These are phyloP conservation scores for Pichia phayaonensis DNA, from an alignment of 805 yeast species.

Conservation along the genomic window DNA sequence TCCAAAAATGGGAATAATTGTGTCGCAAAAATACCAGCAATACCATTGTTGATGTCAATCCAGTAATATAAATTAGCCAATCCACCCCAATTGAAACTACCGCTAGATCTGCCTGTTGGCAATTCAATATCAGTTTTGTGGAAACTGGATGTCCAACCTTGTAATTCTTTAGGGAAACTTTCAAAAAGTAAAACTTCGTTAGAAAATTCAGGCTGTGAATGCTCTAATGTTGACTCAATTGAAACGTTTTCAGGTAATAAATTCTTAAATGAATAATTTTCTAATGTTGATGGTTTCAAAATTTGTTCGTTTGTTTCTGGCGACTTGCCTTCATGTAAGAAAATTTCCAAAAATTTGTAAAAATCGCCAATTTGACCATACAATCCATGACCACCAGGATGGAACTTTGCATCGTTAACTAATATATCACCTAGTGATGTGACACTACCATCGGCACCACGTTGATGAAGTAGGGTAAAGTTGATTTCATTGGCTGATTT, in stretches of 20 bases:
- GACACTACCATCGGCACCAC: neutral
- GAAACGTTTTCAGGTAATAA: conserved; percentile 2
- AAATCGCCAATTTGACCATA: conserved; percentile 4
- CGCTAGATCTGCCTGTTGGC: conserved; percentile 6
- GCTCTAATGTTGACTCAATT: conserved; percentile 2
- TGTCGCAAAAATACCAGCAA: conserved; percentile 6
- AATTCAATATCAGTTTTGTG: conserved; percentile 1
- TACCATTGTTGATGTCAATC: conserved; percentile 4
- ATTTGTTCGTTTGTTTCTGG: neutral
- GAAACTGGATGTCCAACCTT: conserved; percentile 8
- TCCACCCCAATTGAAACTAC: conserved; percentile 3
- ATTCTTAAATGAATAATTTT: conserved; percentile 2
- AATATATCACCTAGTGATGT: neutral
- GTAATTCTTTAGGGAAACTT: neutral
- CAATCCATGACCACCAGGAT: conserved; percentile 8
- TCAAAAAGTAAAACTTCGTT: neutral
- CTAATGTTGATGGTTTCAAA: conserved; percentile 5
- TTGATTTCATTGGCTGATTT: neutral
- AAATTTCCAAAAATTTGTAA: conserved; percentile 7
- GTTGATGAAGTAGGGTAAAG: conserved; percentile 2
- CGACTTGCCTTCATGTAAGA: conserved; percentile 5
- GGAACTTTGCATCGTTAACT: neutral
- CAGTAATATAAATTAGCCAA: conserved; percentile 7
- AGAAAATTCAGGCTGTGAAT: conserved; percentile 2
- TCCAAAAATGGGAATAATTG: conserved; percentile 7